A percentile compares a stretch with the other conserved stretches of the same genome.
These are phyloP conservation scores for Boletus eberwhitei DNA, from an alignment of 768 basidiomycete species.

Conservation along the genomic window DNA sequence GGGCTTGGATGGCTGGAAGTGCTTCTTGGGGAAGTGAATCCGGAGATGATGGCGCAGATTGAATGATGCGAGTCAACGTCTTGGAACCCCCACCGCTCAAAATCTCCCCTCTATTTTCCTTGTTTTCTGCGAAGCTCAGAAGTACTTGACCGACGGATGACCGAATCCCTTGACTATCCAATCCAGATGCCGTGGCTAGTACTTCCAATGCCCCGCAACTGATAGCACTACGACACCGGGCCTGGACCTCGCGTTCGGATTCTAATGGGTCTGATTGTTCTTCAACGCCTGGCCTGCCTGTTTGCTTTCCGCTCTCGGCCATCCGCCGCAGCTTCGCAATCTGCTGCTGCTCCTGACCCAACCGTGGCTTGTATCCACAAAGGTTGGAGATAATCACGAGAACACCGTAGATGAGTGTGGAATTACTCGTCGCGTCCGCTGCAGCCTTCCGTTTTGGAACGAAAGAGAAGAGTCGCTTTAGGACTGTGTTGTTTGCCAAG, in stretches of 20 bases:
- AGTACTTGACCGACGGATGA: slow-evolving; percentile 56
- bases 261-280: slow-evolving; percentile 45
- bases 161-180: slow-evolving; percentile 66
- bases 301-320: slow-evolving; percentile 48
- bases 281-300: slow-evolving; percentile 27
- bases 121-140: slow-evolving; percentile 72
- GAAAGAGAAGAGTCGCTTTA: slow-evolving; percentile 54
- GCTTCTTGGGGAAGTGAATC: slow-evolving; percentile 22
- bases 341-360: slow-evolving; percentile 81
- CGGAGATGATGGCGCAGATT: slow-evolving; percentile 38
- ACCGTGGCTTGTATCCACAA: slow-evolving; percentile 61
- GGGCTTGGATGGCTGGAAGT: slow-evolving; percentile 74
- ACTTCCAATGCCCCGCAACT: slow-evolving; percentile 62
- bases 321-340: slow-evolving; percentile 76
- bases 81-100: slow-evolving; percentile 79
- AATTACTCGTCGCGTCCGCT: slow-evolving; percentile 32
- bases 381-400: slow-evolving; percentile 75
- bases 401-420: slow-evolving; percentile 72
- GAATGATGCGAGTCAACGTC: slow-evolving; percentile 56
- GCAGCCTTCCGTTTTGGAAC: slow-evolving; percentile 47
- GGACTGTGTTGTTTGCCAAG: slow-evolving; percentile 56
- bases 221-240: slow-evolving; percentile 55
- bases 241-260: slow-evolving; percentile 61
- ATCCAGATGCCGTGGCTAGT: slow-evolving; percentile 52
- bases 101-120: slow-evolving; percentile 71